Evolutionary conservation across 2,329 filamentous ascomycete species (phyloP), one percentile per base, ranked within the genome.

Genomic region (Aureobasidium mangrovei): DNA sequence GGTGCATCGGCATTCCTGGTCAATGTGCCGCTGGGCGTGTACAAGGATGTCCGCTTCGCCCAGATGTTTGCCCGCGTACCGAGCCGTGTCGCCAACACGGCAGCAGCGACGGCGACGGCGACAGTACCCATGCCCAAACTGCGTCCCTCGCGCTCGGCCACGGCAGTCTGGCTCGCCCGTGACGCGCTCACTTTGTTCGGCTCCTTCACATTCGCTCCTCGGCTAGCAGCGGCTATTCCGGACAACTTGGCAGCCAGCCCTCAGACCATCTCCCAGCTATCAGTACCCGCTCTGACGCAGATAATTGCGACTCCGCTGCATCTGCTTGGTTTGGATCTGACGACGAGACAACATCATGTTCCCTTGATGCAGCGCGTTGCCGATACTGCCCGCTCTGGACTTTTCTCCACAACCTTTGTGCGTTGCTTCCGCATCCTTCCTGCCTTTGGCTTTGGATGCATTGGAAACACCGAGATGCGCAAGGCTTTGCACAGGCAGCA

Each of bases 101-200:
- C 54, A 44, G 47, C 44, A 10, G 28, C 39, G 12, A 10, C 33
- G 18, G 41, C 43, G 18, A 52, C 48, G 18, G 48, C 48, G 32
- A 52, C 48, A 9, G 48, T 52, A 2, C 51, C 51, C 33, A 58
- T 53, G 32, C 18, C 52, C 48, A 40, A 53, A 41, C 41, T 54
- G 26, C 41, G 51, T 12, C 51, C 51, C 4, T 54, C 51, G 4
- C 32, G 51, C 9, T 56, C 58, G 12, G 61, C 63, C 1, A 60
- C 58, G 33, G 57, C 63, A 10, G 61, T 62, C 9, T 67, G 65
- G 51, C 62, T 65, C 35, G 49, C 63, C 24, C 63, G 64, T 44
- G 65, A 66, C 46, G 61, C 63, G 4, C 58, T 65, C 41, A 65
- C 64, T n/a, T 63, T 67, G 40, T 62, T 65, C 27, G 65, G 63